These are phyloP conservation scores for Picea mariana DNA, from an alignment of 83 land plant genomes.

Conservation along the genomic window DNA sequence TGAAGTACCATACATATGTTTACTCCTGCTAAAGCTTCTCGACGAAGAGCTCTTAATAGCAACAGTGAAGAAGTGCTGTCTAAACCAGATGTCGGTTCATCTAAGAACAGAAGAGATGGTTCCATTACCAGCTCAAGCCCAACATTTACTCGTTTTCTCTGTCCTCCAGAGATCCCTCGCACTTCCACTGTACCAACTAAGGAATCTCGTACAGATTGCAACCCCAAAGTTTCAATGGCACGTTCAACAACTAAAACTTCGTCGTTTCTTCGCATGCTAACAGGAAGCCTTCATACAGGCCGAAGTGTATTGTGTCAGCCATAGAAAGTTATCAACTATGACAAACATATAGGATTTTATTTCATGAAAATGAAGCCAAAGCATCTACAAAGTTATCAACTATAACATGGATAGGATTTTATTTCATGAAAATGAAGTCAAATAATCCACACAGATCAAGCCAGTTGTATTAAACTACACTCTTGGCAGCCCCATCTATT, in stretches of 20 bases:
- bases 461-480: not conserved
- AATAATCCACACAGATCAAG: not conserved
- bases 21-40: constrained; percentile 92
- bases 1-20: constrained; percentile 93
- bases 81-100: constrained; percentile 99
- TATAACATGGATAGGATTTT: not conserved
- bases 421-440: not conserved
- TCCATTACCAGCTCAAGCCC: constrained; percentile 98
- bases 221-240: constrained; percentile 86
- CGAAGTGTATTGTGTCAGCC: not conserved
- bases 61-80: constrained; percentile 95
- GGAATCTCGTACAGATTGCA: constrained; percentile 76
- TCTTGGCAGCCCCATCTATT: not conserved
- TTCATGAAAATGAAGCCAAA: not conserved
- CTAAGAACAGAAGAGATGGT: constrained; percentile 91
- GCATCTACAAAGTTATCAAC: not conserved
- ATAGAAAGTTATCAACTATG: not conserved
- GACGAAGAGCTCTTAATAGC: constrained; percentile 87
- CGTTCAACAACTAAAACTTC: constrained; percentile 91
- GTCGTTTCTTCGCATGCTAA: constrained; percentile 60
- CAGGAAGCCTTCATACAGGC: constrained; percentile 60
- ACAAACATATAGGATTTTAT: not conserved
- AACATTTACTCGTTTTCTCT: constrained; percentile 96
- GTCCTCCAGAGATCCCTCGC: constrained; percentile 99
- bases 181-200: constrained; percentile 93